Conservation (phyloP, 164 flowering plant species). For the Vitis rupestris region DNA sequence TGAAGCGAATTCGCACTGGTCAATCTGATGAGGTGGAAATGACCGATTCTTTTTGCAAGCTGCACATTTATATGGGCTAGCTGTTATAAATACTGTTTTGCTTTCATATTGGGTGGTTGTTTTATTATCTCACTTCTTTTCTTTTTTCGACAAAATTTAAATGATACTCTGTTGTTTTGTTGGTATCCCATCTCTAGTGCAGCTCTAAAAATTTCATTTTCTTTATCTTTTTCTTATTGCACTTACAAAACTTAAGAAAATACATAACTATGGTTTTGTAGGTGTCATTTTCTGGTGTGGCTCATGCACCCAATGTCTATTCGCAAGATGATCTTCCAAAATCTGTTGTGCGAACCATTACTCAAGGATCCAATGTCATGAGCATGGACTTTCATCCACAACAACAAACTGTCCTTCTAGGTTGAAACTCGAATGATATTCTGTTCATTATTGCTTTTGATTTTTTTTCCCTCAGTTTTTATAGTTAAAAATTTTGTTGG, state of each 20-base stretch:
- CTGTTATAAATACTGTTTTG: not conserved
- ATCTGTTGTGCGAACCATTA: slow-evolving; percentile 49
- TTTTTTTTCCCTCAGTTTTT: not conserved
- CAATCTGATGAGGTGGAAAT: slow-evolving; percentile 65
- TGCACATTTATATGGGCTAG: not conserved
- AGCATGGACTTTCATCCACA: slow-evolving; percentile 92
- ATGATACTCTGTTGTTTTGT: not conserved
- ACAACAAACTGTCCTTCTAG: slow-evolving; percentile 71
- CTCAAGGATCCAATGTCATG: slow-evolving; percentile 66
- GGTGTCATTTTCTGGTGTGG: slow-evolving; percentile 64
- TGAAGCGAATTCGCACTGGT: slow-evolving; percentile 68
- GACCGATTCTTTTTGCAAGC: not conserved
- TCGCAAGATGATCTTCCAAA: slow-evolving; percentile 80
- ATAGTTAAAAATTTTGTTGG: no score
- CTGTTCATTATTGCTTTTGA: not conserved
- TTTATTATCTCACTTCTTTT: not conserved
- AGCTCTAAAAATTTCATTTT: not conserved
- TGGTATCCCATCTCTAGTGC: not conserved
- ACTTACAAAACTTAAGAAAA: not conserved
- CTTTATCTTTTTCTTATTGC: not conserved
- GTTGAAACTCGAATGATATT: slow-evolving; percentile 24
- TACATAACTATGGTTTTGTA: slow-evolving; percentile 10
- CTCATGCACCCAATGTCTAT: slow-evolving; percentile 52
- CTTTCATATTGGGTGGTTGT: not conserved
- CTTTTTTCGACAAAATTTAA: not conserved